phyloP scores from a whole-genome alignment of 352 stramenopile genomes.

The Pythium phragmitis region DNA sequence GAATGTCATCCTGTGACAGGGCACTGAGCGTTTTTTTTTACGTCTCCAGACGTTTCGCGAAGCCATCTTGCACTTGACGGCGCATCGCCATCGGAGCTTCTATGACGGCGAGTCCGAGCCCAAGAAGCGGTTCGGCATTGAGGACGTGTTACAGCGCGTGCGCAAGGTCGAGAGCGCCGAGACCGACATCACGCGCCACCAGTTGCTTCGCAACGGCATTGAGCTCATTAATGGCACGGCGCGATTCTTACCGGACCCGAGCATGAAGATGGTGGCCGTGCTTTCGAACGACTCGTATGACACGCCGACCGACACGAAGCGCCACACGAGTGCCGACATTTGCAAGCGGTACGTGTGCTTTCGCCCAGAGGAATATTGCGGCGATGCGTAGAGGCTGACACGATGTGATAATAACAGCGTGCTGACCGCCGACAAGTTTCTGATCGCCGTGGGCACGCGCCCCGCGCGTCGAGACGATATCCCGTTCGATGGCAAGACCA shows the following conservation, averaged over 20 bases:
- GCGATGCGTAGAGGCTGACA: slow-evolving; percentile 1
- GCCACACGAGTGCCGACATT: slow-evolving; percentile 74
- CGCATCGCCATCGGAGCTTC: slow-evolving; percentile 86
- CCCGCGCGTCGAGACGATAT: slow-evolving; percentile 78
- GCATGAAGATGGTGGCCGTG: slow-evolving; percentile 78
- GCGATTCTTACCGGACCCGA: slow-evolving; percentile 62
- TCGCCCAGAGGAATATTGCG: background rate
- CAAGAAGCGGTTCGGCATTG: slow-evolving; percentile 69
- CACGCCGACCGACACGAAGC: slow-evolving; percentile 68
- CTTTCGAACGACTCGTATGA: slow-evolving; percentile 85
- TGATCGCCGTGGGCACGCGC: slow-evolving; percentile 85
- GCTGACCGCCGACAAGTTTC: slow-evolving; percentile 81
- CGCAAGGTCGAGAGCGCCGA: slow-evolving; percentile 81
- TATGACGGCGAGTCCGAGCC: slow-evolving; percentile 75
- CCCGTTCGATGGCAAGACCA: slow-evolving; percentile 83
- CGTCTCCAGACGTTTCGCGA: slow-evolving; percentile 82
- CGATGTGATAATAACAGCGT: slow-evolving; percentile 38
- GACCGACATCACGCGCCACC: slow-evolving; percentile 84
- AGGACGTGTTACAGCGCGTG: slow-evolving; percentile 84
- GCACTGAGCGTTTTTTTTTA: background rate
- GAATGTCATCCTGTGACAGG: background rate
- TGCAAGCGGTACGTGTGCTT: slow-evolving; percentile 64
- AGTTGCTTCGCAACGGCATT: slow-evolving; percentile 78
- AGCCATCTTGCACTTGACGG: slow-evolving; percentile 86
- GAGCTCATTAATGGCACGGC: slow-evolving; percentile 81